These are phyloP conservation scores for Botrytis byssoidea DNA, from an alignment of 2,329 filamentous ascomycete species.

Conservation along the genomic window DNA sequence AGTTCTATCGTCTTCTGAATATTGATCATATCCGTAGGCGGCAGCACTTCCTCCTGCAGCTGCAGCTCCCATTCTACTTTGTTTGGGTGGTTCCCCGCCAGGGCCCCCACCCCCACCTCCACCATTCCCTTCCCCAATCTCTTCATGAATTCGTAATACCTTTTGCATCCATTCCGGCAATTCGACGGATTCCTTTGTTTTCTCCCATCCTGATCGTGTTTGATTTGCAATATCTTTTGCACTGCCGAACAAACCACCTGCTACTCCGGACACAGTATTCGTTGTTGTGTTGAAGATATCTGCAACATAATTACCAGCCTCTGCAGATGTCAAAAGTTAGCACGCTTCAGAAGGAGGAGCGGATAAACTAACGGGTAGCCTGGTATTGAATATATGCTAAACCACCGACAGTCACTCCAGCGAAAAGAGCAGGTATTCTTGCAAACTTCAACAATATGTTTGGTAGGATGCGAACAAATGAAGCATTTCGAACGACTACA, in stretches of 20 bases:
- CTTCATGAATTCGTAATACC: conserved; percentile 62
- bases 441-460: conserved; percentile 88
- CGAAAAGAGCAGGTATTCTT: conserved; percentile 86
- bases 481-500: conserved; percentile 61
- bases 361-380: conserved; percentile 66
- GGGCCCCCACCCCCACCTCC: conserved; percentile 43
- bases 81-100: conserved; percentile 51
- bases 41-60: conserved; percentile 68
- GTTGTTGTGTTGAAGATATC: conserved; percentile 73
- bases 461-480: conserved; percentile 68
- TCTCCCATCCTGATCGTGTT: conserved; percentile 77
- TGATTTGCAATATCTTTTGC: conserved; percentile 75
- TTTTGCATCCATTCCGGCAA: conserved; percentile 77
- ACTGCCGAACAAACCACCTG: conserved; percentile 67
- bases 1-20: conserved; percentile 62
- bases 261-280: conserved; percentile 68
- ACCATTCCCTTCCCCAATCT: conserved; percentile 49
- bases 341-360: background rate
- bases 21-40: conserved; percentile 75
- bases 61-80: conserved; percentile 61
- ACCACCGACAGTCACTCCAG: conserved; percentile 80
- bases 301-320: conserved; percentile 73
- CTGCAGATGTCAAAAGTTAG: conserved; percentile 40
- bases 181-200: conserved; percentile 74
- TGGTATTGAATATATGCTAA: conserved; percentile 96